Percentiles rank a stretch among this genome's conserved stretches.
phyloP scores from a whole-genome alignment of 2,329 filamentous ascomycete genomes.

The Pyrenophora tritici-repentis region DNA sequence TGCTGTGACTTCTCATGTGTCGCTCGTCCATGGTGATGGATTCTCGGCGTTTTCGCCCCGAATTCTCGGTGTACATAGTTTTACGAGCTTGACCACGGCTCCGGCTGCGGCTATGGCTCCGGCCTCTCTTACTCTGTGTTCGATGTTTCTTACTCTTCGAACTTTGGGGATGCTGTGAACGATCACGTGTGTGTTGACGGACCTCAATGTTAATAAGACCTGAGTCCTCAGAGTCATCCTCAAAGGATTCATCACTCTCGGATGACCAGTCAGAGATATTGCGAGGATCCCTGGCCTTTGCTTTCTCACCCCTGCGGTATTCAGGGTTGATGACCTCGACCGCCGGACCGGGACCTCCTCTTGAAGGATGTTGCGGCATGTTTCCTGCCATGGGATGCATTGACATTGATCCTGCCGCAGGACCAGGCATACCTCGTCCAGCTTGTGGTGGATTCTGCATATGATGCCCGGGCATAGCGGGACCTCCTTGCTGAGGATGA shows the following conservation, averaged over 20 bases:
- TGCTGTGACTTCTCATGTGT: conserved; percentile 25
- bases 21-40: conserved; percentile 20
- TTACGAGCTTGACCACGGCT: conserved; percentile 16
- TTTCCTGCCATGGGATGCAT: not conserved
- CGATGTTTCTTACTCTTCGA: conserved; percentile 18
- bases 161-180: conserved; percentile 15
- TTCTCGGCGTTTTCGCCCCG: conserved; percentile 15
- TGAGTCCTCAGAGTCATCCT: conserved; percentile 23
- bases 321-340: conserved; percentile 15
- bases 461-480: conserved; percentile 9
- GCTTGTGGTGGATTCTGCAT: conserved; percentile 5
- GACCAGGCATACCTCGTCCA: conserved; percentile 20
- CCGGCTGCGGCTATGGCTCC: conserved; percentile 11
- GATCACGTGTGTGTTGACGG: conserved; percentile 18
- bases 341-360: not conserved
- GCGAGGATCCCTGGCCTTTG: conserved; percentile 14
- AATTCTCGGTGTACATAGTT: conserved; percentile 13
- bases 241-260: conserved; percentile 19
- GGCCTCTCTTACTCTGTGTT: conserved; percentile 16
- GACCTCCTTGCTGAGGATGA: not conserved
- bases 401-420: conserved; percentile 16
- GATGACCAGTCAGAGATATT: conserved; percentile 18
- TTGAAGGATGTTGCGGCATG: too few species aligned
- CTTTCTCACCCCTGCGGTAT: conserved; percentile 22
- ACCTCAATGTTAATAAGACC: conserved; percentile 25